Percentiles rank a stretch among this genome's conserved stretches.
These are phyloP conservation scores for Paraphaeosphaeria minitans DNA, from an alignment of 2,329 filamentous ascomycete species.

Conservation along the genomic window DNA sequence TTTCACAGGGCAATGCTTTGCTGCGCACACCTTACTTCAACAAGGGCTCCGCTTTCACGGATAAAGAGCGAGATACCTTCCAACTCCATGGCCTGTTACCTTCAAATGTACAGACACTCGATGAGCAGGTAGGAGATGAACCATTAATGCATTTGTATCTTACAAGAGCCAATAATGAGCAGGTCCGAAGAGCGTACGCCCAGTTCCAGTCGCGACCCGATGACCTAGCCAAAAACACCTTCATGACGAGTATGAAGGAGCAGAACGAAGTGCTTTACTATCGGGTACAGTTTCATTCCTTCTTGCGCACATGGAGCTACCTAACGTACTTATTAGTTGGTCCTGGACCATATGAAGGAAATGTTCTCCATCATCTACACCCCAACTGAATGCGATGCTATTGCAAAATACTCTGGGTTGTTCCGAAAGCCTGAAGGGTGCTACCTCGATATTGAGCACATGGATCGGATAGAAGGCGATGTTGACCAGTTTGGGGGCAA, in stretches of 20 bases:
- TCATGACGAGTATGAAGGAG: slow-evolving; percentile 81
- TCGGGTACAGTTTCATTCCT: slow-evolving; percentile 56
- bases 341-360: slow-evolving; percentile 78
- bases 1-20: slow-evolving; percentile 52
- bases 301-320: neutral
- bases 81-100: slow-evolving; percentile 76
- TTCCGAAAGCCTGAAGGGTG: slow-evolving; percentile 82
- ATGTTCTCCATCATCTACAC: slow-evolving; percentile 94
- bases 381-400: slow-evolving; percentile 86
- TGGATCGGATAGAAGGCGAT: slow-evolving; percentile 68
- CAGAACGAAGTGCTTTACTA: slow-evolving; percentile 87
- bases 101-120: slow-evolving; percentile 71
- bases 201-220: slow-evolving; percentile 70
- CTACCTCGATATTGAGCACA: slow-evolving; percentile 75
- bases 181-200: slow-evolving; percentile 76
- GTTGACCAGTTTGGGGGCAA: slow-evolving; percentile 70
- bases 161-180: slow-evolving; percentile 57
- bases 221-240: slow-evolving; percentile 82
- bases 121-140: slow-evolving; percentile 67
- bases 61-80: slow-evolving; percentile 71
- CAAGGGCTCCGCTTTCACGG: slow-evolving; percentile 79
- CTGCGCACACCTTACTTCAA: slow-evolving; percentile 74
- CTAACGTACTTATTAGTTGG: slow-evolving; percentile 56
- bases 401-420: slow-evolving; percentile 78
- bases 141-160: no score